Base-by-base conservation (phyloP, 805 yeast genomes). In the Metschnikowia henanensis region DNA sequence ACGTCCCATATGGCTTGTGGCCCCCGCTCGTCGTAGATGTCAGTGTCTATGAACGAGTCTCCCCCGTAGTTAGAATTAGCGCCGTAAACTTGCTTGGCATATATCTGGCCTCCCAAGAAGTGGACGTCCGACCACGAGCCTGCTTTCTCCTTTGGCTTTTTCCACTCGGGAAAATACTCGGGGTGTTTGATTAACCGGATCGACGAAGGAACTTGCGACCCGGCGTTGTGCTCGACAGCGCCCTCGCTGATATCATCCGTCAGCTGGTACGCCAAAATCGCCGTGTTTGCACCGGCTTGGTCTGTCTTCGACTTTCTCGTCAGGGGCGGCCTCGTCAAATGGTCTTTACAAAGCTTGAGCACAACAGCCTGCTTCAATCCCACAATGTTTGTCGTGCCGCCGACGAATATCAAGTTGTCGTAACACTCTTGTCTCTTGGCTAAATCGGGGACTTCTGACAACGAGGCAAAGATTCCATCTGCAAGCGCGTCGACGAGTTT, bases 131-230 rank as follows among this genome's bases (percentile, higher is more conserved):
- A 82, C 77, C 76, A 71, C 21, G 84, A 83, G 1, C 92, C 90
- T 30, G 66, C 65, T 33, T 47, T 55, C 22, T 66, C 73, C 57
- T 69, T 69, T 6, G 76, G 73, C 48, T 64, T 61, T 66, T 91
- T 91, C 97, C 97, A 92, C 53, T 88, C 96, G 1, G 96, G 87
- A 66, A 92, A 92, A 64, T 92, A 91, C 43, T 92, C 98, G 0
- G 97, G 95, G 62, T 80, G 76, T 56, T 84, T 83, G 20, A 83
- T 80, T 38, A 81, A 59, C 52, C 77, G 80, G 43, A 91, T 76
- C 12, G 81, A 72, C n/a, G 82, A 80, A 18, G 97, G 98, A 2
- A 84, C 90, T 66, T 92, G 98, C 39, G 74, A 51, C 48, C 47
- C 44, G n/a, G 50, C 53, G 19, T 31, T 41, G 32, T 41, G 46